Conservation (phyloP, 306 rosid genomes). For the Ormosia semicastrata region DNA sequence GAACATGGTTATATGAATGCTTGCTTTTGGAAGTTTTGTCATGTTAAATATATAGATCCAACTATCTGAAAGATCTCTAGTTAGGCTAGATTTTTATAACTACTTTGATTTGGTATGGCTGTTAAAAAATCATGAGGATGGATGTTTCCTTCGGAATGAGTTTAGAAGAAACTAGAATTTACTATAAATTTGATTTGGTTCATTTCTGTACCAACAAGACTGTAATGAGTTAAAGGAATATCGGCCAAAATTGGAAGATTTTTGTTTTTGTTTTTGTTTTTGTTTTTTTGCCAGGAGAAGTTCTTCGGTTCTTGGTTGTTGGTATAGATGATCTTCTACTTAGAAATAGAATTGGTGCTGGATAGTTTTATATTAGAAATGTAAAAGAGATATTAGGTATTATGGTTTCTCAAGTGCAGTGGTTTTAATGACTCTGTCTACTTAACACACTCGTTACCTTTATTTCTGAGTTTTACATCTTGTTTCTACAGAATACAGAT, state of each 20-base stretch:
- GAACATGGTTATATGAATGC: neutral
- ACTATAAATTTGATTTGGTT: neutral
- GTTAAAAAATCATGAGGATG: neutral
- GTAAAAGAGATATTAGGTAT: neutral
- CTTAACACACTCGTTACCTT: neutral
- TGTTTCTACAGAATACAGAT: neutral
- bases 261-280: neutral
- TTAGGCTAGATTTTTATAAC: neutral
- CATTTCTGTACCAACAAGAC: neutral
- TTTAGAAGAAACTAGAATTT: neutral
- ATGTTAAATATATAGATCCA: neutral
- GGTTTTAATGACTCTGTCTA: neutral
- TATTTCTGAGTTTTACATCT: neutral
- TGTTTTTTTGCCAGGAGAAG: neutral
- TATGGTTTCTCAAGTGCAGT: slow-evolving; percentile 2
- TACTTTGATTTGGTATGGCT: slow-evolving; percentile 3
- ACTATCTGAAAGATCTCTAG: neutral
- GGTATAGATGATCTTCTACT: neutral
- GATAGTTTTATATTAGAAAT: slow-evolving; percentile 1
- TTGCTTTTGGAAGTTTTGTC: neutral
- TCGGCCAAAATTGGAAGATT: neutral
- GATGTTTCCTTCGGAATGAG: slow-evolving; percentile 6
- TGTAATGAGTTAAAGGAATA: neutral
- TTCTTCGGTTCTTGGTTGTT: neutral
- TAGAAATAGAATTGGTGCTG: neutral